These are phyloP conservation scores for Phaffia tasmanica DNA, from an alignment of 768 basidiomycete species.

Conservation along the genomic window DNA sequence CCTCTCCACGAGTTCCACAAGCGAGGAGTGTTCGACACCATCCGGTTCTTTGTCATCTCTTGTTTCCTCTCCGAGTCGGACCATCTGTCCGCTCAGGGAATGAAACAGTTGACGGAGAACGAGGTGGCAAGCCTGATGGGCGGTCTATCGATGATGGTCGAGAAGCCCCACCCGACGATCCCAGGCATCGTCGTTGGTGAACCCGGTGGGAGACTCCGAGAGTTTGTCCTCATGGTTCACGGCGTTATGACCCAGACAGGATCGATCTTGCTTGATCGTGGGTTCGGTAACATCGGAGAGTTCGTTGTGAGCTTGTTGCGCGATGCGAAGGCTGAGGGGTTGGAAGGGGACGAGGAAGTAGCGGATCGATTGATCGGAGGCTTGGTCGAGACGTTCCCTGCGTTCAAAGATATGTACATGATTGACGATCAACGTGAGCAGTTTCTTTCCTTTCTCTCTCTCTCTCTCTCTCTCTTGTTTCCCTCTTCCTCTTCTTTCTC, in stretches of 20 bases:
- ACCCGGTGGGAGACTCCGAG: constrained; percentile 60
- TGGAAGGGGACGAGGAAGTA: constrained; percentile 33
- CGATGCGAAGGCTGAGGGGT: constrained; percentile 42
- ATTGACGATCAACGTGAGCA: constrained; percentile 55
- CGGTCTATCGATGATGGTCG: constrained; percentile 52
- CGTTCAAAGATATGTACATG: constrained; percentile 63
- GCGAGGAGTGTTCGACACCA: constrained; percentile 73
- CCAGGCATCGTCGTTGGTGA: constrained; percentile 62
- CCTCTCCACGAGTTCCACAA: constrained; percentile 60
- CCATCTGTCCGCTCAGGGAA: constrained; percentile 53
- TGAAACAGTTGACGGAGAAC: constrained; percentile 46
- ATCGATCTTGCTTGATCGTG: constrained; percentile 47
- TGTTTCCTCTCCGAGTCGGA: constrained; percentile 55
- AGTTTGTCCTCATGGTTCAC: constrained; percentile 59
- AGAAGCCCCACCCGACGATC: constrained; percentile 57
- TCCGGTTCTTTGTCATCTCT: constrained; percentile 60
- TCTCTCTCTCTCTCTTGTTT: not conserved
- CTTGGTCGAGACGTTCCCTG: constrained; percentile 67
- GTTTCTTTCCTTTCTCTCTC: constrained; percentile 11
- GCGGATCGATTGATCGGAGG: constrained; percentile 55
- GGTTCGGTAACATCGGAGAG: constrained; percentile 59
- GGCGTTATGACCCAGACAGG: constrained; percentile 63
- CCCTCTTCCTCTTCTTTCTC: not conserved
- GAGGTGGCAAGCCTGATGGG: constrained; percentile 65
- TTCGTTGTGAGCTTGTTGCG: constrained; percentile 63